Base-by-base conservation (phyloP, 179 eudicot species). In the Gypsophila paniculata region DNA sequence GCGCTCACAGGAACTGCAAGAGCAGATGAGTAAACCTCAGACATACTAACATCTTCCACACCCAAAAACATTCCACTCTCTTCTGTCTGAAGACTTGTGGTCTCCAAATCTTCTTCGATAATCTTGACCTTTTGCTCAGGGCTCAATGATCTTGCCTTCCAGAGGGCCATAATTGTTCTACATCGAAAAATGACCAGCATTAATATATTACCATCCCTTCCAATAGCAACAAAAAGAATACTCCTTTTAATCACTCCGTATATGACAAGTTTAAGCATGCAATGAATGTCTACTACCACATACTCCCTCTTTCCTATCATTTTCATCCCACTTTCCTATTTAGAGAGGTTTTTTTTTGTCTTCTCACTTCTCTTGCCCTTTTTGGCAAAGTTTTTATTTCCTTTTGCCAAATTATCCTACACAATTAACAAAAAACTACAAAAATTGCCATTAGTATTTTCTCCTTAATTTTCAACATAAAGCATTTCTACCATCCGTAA, bases 161-260 rank as follows among this genome's bases (percentile, higher is more conserved):
- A 94, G 32, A 94, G 89, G 68, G 96, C 99, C 89, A 84, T 84
- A 68, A 94, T 85, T 36, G 99, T 94, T 83, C 98, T 94, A 83
- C 75, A 44, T 55, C 68, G 52, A 18, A 25, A 17, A 39, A 6
- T 36, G 69, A 77, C 64, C 79, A 71, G 39, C 70, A 34, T 32
- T 12, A 57, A 32, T 44, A 46, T 59, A 17, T 44, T 25, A 22
- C 34, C 55, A 66, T 42, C 6, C 2, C 21, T 15, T 34, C 52
- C 46, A 51, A 51, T 39, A 22, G 42, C 42, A 48, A 49, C 59
- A 51, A 32, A 21, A 65, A 44, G 23, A 13, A 22, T 58, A 22
- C 34, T 58, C 14, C 34, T 29, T 29, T 29, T 29, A 29, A 29
- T 13, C 2, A 61, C 63, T 42, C 8, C 22, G 22, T 61, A 61